A percentile compares a stretch with the other conserved stretches of the same genome.
Evolutionary conservation across 805 yeast species (phyloP).

Genomic region (Brettanomyces nanus): DNA sequence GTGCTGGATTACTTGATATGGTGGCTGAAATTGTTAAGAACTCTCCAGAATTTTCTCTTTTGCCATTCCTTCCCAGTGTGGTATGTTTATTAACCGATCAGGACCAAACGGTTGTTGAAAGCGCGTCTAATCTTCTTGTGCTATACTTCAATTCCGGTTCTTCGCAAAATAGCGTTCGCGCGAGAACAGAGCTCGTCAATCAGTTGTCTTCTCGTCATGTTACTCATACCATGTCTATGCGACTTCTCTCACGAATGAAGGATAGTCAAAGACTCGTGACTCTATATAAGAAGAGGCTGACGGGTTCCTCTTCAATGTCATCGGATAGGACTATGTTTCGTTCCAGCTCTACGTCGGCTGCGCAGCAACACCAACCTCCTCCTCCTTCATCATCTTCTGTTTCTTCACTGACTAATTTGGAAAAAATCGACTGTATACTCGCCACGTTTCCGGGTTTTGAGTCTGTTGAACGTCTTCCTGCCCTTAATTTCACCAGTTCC

Average conservation of each 20-base stretch:
- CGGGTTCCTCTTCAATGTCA: neutral
- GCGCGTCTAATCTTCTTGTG: conserved; percentile 23
- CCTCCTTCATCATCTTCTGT: neutral
- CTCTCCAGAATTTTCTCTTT: conserved; percentile 28
- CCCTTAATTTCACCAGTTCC: conserved; percentile 1
- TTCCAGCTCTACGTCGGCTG: neutral
- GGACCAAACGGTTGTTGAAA: conserved; percentile 10
- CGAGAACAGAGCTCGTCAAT: conserved; percentile 36
- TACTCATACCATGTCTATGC: conserved; percentile 14
- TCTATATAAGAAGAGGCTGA: conserved; percentile 10
- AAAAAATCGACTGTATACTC: neutral
- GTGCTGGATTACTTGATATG: conserved; percentile 38
- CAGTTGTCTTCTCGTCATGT: conserved; percentile 30
- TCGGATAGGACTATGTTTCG: neutral
- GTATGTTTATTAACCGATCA: conserved; percentile 17
- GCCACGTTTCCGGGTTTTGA: conserved; percentile 1
- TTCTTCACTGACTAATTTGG: neutral
- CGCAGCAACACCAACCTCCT: neutral
- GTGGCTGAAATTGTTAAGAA: conserved; percentile 33
- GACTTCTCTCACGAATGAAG: conserved; percentile 25
- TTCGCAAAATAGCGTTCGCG: conserved; percentile 25
- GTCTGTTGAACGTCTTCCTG: neutral
- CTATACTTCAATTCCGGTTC: conserved; percentile 29
- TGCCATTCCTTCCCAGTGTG: conserved; percentile 19
- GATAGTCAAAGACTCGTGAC: conserved; percentile 13